These are phyloP conservation scores for Penicillium digitatum DNA, from an alignment of 2,329 filamentous ascomycete species.

Conservation along the genomic window DNA sequence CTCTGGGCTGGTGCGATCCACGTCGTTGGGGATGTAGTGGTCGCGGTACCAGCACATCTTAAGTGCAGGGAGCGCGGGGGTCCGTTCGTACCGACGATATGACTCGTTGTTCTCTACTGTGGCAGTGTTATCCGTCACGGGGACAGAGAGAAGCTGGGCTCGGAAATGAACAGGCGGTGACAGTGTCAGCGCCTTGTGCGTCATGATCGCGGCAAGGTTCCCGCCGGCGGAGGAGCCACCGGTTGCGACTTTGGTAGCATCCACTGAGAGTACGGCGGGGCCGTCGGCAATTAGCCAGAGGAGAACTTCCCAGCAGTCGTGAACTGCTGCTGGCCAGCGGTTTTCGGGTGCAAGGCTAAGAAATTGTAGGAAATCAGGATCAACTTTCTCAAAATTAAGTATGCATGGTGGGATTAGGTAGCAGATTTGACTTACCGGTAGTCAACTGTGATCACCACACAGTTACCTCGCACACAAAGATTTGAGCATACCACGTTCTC, in stretches of 20 bases:
- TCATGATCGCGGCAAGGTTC: slow-evolving; percentile 52
- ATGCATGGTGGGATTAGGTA: not conserved
- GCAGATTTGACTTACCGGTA: slow-evolving; percentile 45
- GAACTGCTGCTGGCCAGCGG: slow-evolving; percentile 54
- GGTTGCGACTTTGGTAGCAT: slow-evolving; percentile 46
- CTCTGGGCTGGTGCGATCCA: slow-evolving; percentile 49
- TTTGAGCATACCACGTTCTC: slow-evolving; percentile 57
- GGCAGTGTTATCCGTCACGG: slow-evolving; percentile 58
- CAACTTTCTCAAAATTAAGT: not conserved
- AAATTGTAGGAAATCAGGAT: not conserved
- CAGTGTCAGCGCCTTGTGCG: slow-evolving; percentile 47
- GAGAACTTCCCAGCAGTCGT: slow-evolving; percentile 56
- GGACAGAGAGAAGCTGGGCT: slow-evolving; percentile 54
- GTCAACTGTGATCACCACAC: slow-evolving; percentile 54
- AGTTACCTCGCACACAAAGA: slow-evolving; percentile 49
- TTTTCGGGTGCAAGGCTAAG: slow-evolving; percentile 54
- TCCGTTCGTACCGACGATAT: slow-evolving; percentile 51
- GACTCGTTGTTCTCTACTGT: slow-evolving; percentile 43
- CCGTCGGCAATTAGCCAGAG: slow-evolving; percentile 46
- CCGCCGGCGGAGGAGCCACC: slow-evolving; percentile 53
- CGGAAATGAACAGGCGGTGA: slow-evolving; percentile 41
- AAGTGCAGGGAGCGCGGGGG: slow-evolving; percentile 51
- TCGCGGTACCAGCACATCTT: slow-evolving; percentile 62
- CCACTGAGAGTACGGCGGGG: slow-evolving; percentile 37
- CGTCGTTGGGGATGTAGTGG: slow-evolving; percentile 52